Evolutionary conservation across 108 stramenopile genomes (phyloP), one percentile per base, ranked within the genome.

Genomic region (Tribonema minus): DNA sequence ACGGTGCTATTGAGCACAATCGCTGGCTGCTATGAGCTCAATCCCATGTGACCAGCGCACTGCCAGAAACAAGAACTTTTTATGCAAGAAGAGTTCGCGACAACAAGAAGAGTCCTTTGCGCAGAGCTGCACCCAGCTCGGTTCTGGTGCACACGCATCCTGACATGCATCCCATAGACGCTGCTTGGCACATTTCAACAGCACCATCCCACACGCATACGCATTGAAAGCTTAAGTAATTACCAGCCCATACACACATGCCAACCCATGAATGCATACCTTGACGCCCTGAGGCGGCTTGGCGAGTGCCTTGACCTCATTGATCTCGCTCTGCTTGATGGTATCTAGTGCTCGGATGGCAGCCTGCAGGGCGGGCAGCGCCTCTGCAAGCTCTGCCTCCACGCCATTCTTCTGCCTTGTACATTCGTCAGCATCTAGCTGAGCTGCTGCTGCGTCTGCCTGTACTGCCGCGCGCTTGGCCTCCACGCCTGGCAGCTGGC

Each of bases 361-460:
- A 3, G 84, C 86, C 31, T 88, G 74, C 0, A 90, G 83, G 2
- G 86, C 86, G 5, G 89, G 89, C 41, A 89, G 70, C 4, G 89
- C 89, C 39, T 86, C 86, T 34, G 86, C 88, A 54, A 90, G 67
- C 32, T 90, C 89, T 0, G 61, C 86, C 37, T 89, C 86, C 54
- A 87, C 87, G 34, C 71, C 80, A 3, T 71, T 26, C 38, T 85
- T 85, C 9, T 80, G 79, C 26, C 20, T 15, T 26, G 69, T 25
- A 31, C 78, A 80, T 28, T 70, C 61, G 0, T 58, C 78, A 1
- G 78, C 78, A 29, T 80, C 78, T 12, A 15, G 67, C 23, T 80
- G 60, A 0, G 78, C 78, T 0, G 41, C 36, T 31, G 68, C 78
- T 9, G 68, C 70, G 64, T 80, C 78, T 7, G 41, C 41, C 36